A percentile compares a stretch with the other conserved stretches of the same genome.
Evolutionary conservation across 2,329 filamentous ascomycete genomes (phyloP).

Genomic region (Westerdykella sp.): DNA sequence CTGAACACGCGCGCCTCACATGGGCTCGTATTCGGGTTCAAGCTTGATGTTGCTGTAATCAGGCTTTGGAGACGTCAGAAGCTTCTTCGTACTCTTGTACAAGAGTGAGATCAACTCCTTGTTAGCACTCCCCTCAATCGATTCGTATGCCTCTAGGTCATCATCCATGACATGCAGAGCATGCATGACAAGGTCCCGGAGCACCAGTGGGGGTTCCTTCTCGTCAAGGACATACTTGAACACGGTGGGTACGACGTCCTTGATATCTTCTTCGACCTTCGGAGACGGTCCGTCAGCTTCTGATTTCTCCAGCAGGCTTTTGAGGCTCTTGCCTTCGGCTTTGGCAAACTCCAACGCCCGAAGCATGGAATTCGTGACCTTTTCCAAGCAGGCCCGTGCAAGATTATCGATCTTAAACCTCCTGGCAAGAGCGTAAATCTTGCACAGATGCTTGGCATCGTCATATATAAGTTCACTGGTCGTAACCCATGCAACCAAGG

Average conservation of each 20-base stretch:
- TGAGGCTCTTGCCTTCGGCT: conserved; percentile 3
- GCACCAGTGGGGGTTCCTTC: conserved; percentile 5
- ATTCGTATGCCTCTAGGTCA: conserved; percentile 7
- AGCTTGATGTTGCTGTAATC: too few species aligned
- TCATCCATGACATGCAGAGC: conserved; percentile 4
- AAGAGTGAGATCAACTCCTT: too few species aligned
- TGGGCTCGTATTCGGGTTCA: too few species aligned
- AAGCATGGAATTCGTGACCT: conserved; percentile 4
- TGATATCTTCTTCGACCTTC: neutral
- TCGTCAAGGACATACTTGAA: conserved; percentile 16
- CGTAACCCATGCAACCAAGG: conserved; percentile 18
- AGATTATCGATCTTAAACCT: conserved; percentile 11
- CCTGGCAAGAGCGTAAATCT: conserved; percentile 10
- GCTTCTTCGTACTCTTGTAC: too few species aligned
- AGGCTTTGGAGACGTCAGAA: too few species aligned
- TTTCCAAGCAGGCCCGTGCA: conserved; percentile 9
- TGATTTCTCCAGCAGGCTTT: conserved; percentile 3
- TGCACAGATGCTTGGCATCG: conserved; percentile 9
- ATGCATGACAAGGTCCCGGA: conserved; percentile 11
- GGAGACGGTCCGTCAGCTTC: neutral
- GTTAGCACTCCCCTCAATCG: neutral
- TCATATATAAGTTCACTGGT: conserved; percentile 1
- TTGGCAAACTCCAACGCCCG: conserved; percentile 6
- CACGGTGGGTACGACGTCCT: conserved; percentile 5
- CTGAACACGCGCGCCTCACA: too few species aligned